Base-by-base conservation (phyloP, 2,329 filamentous ascomycete species). In the Phyllosticta paracitricarpa region DNA sequence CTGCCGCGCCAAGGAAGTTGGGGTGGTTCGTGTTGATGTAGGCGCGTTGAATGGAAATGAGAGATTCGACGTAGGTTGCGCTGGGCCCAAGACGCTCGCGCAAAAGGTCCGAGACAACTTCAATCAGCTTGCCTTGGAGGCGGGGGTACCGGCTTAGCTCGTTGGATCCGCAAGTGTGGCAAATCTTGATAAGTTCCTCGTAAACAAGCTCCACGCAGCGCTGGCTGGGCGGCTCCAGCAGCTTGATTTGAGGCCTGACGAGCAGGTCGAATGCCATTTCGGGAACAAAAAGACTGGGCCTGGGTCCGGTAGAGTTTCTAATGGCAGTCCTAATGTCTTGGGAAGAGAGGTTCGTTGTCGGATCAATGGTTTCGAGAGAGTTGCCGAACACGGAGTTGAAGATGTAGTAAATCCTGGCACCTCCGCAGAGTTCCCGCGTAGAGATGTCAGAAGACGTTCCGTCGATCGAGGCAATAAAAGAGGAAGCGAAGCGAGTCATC, bases 1-100 rank as follows among this genome's bases (percentile, higher is more conserved):
- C 93, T 24, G 94, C 93, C 17, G 94, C 94, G 54, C 94, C 94
- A 17, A 97, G 84, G 79, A 99, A 99, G 76, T 99, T 99, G 56
- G 94, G 94, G 73, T 99, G 94, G 71, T 99, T 99, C 52, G 94
- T 99, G 79, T 99, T 99, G 78, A 99, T 97, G 76, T 99, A 99
- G 22, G 94, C 94, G 66, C 94, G 85, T 76, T 99, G 94, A 63
- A 99, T 99, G 26, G 94, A 89, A 66, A 99, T 99, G 64, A 99
- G 81, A 51, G 93, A 97, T 75, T 97, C 94, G 53, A 99, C 94
- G 67, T 99, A 99, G 58, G 78, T 82, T 2, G 93, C 96, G 61
- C 89, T 86, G 10, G 94, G 94, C 1, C 94, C 94, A 5, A 99
- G 81, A 63, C 93, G 85, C 77, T 99, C 94, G 60, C 94, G 87